Evolutionary conservation across 2,329 filamentous ascomycete species (phyloP).

Genomic region (Phyllosticta citrichinensis): DNA sequence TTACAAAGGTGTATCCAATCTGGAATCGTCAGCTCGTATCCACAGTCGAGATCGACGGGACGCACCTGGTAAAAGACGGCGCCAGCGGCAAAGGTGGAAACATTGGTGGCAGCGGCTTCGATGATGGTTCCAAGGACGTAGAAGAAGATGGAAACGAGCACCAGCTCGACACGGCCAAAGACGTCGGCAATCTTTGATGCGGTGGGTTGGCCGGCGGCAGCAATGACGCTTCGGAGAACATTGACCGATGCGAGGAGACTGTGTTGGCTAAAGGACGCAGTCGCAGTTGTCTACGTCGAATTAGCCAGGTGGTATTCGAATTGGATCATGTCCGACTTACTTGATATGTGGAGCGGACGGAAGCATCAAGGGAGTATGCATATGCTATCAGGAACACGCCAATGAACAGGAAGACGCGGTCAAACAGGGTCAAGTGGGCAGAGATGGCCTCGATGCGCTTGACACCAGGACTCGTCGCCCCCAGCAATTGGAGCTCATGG

Average conservation of each 20-base stretch:
- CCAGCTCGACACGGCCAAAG: conserved; percentile 51
- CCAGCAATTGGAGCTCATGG: conserved; percentile 15
- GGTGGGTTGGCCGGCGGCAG: conserved; percentile 48
- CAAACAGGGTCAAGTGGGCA: conserved; percentile 39
- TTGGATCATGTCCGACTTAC: conserved; percentile 13
- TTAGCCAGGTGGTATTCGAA: background rate
- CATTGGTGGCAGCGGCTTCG: conserved; percentile 41
- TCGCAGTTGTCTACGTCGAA: conserved; percentile 40
- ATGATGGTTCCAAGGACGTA: conserved; percentile 47
- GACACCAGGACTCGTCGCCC: conserved; percentile 42
- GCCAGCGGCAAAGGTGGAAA: conserved; percentile 47
- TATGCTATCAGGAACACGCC: conserved; percentile 55
- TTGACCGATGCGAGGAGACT: conserved; percentile 50
- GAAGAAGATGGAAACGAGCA: conserved; percentile 46
- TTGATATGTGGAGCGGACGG: conserved; percentile 45
- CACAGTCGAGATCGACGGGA: background rate
- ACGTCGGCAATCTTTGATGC: conserved; percentile 53
- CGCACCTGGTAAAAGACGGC: conserved; percentile 45
- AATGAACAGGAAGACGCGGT: conserved; percentile 49
- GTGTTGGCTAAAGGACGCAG: conserved; percentile 41
- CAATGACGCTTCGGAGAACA: conserved; percentile 49
- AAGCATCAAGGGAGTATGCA: conserved; percentile 52
- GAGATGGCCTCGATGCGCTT: conserved; percentile 49
- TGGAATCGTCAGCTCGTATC: conserved; percentile 9
- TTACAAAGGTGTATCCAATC: conserved; percentile 52